Percentiles rank a stretch among this genome's conserved stretches.
These are phyloP conservation scores for Aspergillus ochraceoroseus DNA, from an alignment of 2,329 filamentous ascomycete species.

Conservation along the genomic window DNA sequence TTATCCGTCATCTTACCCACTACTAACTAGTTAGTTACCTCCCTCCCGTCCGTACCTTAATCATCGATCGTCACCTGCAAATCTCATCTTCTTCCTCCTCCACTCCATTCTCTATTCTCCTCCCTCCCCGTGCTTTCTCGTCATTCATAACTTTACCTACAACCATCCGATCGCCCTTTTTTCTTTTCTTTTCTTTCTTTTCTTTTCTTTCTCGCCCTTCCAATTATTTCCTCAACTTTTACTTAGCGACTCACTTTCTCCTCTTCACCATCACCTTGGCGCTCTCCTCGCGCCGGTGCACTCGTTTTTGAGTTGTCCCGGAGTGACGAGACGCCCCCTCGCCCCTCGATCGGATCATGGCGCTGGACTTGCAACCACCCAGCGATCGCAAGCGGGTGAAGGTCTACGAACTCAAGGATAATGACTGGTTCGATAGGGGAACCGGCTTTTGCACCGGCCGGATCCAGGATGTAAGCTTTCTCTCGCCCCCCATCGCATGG, in stretches of 20 bases:
- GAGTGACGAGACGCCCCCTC: conserved; percentile 38
- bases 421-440: conserved; percentile 98
- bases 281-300: conserved; percentile 34
- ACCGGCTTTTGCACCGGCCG: conserved; percentile 90
- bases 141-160: no score
- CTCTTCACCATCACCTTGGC: conserved; percentile 17
- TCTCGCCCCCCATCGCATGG: conserved; percentile 13
- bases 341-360: conserved; percentile 41
- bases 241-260: conserved; percentile 15
- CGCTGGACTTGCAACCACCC: conserved; percentile 46
- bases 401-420: conserved; percentile 96
- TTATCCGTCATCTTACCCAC: no score
- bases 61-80: no score
- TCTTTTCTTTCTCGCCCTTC: no score
- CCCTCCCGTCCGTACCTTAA: no score
- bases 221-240: no score
- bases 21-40: no score
- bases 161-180: no score
- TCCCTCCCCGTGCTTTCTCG: no score
- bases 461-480: conserved; percentile 61
- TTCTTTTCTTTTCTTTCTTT: no score
- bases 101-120: no score
- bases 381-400: conserved; percentile 69
- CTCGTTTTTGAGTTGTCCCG: conserved; percentile 35
- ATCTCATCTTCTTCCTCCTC: no score